phyloP scores from a whole-genome alignment of 1,284 basidiomycete genomes.

The Sporisorium sorghi region DNA sequence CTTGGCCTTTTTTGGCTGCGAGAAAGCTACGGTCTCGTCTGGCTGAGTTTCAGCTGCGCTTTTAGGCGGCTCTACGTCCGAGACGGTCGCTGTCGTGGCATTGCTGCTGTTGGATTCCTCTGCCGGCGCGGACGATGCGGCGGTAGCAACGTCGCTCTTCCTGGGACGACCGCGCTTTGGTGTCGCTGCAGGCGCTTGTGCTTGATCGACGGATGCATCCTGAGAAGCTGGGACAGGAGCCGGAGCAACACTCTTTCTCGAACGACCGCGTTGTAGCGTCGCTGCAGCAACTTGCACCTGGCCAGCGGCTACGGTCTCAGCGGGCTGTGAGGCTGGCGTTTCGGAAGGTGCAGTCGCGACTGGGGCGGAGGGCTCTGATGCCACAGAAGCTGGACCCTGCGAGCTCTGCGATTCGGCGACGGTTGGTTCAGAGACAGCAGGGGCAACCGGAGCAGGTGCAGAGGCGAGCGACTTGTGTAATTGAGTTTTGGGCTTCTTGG shows the following conservation, averaged over 20 bases:
- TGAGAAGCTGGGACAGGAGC: neutral
- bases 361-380: neutral
- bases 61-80: neutral
- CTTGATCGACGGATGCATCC: neutral
- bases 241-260: constrained; percentile 5
- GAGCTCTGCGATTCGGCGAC: neutral
- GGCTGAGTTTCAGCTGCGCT: neutral
- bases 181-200: constrained; percentile 7
- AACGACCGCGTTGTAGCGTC: constrained; percentile 13
- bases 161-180: constrained; percentile 20
- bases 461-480: constrained; percentile 5
- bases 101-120: neutral
- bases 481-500: constrained; percentile 24
- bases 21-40: neutral
- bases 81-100: neutral
- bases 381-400: neutral
- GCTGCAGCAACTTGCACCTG: constrained; percentile 11
- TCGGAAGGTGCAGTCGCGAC: neutral
- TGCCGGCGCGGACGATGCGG: neutral
- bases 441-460: neutral
- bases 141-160: constrained; percentile 2
- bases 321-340: constrained; percentile 1
- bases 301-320: neutral
- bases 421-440: neutral
- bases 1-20: neutral